Conservation (phyloP, 805 yeast species). For the Zygosaccharomyces lentus region DNA sequence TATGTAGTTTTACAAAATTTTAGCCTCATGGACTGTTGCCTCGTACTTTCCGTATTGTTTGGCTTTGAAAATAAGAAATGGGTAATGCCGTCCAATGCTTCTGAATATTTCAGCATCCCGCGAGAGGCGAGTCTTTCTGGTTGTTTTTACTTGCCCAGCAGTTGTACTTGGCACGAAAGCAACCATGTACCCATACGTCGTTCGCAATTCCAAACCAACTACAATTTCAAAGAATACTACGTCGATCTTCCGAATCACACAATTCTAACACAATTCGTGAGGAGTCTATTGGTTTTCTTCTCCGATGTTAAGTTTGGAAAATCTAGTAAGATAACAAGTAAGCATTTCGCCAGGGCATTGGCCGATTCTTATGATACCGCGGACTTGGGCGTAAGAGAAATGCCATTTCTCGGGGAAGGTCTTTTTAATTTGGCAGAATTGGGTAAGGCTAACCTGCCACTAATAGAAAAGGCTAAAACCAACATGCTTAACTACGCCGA, state of each 20-base stretch:
- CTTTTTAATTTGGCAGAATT: conserved; percentile 20
- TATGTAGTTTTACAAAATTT: conserved; percentile 17
- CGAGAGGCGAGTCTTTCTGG: conserved; percentile 16
- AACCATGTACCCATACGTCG: conserved; percentile 3
- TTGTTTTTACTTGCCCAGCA: conserved; percentile 17
- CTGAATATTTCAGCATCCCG: conserved; percentile 15
- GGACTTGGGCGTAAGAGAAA: conserved; percentile 13
- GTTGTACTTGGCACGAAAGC: conserved; percentile 8
- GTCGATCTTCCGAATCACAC: conserved; percentile 4
- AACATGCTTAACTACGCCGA: conserved; percentile 11
- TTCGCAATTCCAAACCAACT: conserved; percentile 8
- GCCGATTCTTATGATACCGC: conserved; percentile 5
- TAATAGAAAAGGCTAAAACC: conserved; percentile 17
- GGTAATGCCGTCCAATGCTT: conserved; percentile 8
- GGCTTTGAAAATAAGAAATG: conserved; percentile 17
- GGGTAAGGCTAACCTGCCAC: conserved; percentile 14
- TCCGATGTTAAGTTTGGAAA: conserved; percentile 22
- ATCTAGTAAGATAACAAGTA: conserved; percentile 1
- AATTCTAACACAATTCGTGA: conserved; percentile 17
- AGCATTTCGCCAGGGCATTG: conserved; percentile 12
- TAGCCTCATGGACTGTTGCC: conserved; percentile 22
- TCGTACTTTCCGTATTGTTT: conserved; percentile 18
- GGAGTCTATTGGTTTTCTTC: conserved; percentile 14
- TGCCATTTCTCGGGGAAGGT: conserved; percentile 15
- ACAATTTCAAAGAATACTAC: conserved; percentile 17